Conservation (phyloP, 176 grass and related monocot species). For the Melocanna baccifera region DNA sequence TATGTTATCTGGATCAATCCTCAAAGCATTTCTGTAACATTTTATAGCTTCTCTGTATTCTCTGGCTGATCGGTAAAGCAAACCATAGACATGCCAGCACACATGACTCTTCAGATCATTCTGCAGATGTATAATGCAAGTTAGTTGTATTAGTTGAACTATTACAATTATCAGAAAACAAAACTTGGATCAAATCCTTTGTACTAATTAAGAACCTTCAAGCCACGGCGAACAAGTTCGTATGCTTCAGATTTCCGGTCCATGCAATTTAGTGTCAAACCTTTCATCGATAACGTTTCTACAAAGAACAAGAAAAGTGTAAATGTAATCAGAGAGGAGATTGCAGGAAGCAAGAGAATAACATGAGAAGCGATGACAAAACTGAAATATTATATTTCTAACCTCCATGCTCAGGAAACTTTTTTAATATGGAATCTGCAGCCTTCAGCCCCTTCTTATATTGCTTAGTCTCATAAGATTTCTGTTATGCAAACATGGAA, state of each 20-base stretch:
- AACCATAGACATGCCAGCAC: constrained; percentile 98
- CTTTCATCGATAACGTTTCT: constrained; percentile 99
- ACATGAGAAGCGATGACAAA: neutral
- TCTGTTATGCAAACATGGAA: constrained; percentile 51
- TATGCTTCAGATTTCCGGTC: constrained; percentile 98
- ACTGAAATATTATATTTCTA: constrained; percentile 4
- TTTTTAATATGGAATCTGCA: constrained; percentile 96
- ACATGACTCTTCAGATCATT: constrained; percentile 99
- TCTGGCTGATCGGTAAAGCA: constrained; percentile 96
- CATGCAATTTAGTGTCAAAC: constrained; percentile 98
- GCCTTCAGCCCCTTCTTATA: constrained; percentile 97
- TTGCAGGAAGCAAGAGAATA: neutral
- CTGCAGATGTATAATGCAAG: constrained; percentile 37
- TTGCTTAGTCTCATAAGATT: constrained; percentile 99
- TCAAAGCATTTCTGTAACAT: constrained; percentile 99
- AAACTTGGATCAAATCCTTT: constrained; percentile 9
- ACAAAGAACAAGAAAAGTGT: constrained; percentile 15
- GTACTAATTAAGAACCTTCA: constrained; percentile 64
- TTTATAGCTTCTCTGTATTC: constrained; percentile 99
- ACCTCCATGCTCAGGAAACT: constrained; percentile 99
- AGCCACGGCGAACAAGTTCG: constrained; percentile 92
- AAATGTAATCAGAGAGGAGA: neutral
- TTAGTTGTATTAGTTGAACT: constrained; percentile 4
- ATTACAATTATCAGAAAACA: neutral
- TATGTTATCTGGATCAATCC: constrained; percentile 97